Percentiles rank a stretch among this genome's conserved stretches.
Conservation (phyloP, 805 yeast species). For the Starmerella stigmatis region DNA sequence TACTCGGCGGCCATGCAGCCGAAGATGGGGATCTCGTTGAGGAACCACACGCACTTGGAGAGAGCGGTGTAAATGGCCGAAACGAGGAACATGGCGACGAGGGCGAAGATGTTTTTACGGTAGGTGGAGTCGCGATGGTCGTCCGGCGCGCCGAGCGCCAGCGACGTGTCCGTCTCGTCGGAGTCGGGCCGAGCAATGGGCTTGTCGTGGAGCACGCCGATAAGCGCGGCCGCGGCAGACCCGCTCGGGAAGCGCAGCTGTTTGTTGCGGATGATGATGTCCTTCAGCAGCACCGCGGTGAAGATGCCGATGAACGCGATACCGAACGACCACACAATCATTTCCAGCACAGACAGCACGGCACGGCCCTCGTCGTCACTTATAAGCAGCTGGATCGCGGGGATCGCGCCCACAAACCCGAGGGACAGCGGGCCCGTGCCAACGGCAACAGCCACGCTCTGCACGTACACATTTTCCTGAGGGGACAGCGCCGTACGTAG, state of each 20-base stretch:
- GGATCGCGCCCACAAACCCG: slow-evolving; percentile 90
- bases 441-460: slow-evolving; percentile 88
- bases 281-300: slow-evolving; percentile 80
- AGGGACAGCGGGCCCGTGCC: slow-evolving; percentile 96
- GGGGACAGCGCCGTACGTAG: slow-evolving; percentile 44
- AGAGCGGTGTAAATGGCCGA: slow-evolving; percentile 65
- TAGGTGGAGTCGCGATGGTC: slow-evolving; percentile 22
- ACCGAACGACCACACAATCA: slow-evolving; percentile 75
- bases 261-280: slow-evolving; percentile 77
- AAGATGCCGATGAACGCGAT: slow-evolving; percentile 91
- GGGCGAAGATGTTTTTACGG: slow-evolving; percentile 46
- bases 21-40: slow-evolving; percentile 63
- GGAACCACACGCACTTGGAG: slow-evolving; percentile 46
- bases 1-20: slow-evolving; percentile 56
- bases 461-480: slow-evolving; percentile 89
- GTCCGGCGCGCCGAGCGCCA: slow-evolving; percentile 9
- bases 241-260: slow-evolving; percentile 91
- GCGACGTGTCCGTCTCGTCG: slow-evolving; percentile 6
- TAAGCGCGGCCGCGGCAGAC: slow-evolving; percentile 87
- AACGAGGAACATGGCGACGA: slow-evolving; percentile 49
- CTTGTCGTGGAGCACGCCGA: slow-evolving; percentile 74
- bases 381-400: slow-evolving; percentile 85
- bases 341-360: slow-evolving; percentile 38
- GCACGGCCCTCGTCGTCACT: slow-evolving; percentile 52
- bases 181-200: slow-evolving; percentile 11